phyloP scores from a whole-genome alignment of 2,329 filamentous ascomycete genomes.

The Macrophomina tecta region DNA sequence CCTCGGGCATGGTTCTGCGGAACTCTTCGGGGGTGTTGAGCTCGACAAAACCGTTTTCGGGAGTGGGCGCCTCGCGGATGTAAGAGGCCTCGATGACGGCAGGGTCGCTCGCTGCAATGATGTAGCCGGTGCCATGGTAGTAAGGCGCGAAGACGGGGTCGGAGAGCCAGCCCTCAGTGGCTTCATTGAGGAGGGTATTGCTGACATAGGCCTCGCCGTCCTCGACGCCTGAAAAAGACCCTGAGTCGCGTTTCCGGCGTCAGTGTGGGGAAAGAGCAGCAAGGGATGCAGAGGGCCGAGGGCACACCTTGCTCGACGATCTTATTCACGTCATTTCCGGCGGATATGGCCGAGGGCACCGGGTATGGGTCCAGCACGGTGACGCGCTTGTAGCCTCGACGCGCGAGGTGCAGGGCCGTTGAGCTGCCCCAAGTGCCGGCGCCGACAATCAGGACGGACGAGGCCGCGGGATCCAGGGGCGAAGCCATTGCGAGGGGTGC shows the following conservation, averaged over 20 bases:
- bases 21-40: slow-evolving; percentile 56
- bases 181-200: slow-evolving; percentile 28
- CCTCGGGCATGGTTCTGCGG: slow-evolving; percentile 57
- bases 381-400: slow-evolving; percentile 56
- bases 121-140: slow-evolving; percentile 56
- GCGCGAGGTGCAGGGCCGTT: slow-evolving; percentile 59
- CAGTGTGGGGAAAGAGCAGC: background rate
- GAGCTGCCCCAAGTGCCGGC: slow-evolving; percentile 60
- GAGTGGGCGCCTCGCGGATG: slow-evolving; percentile 41
- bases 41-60: slow-evolving; percentile 33
- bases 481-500: slow-evolving; percentile 10
- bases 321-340: slow-evolving; percentile 60
- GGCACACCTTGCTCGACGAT: slow-evolving; percentile 52
- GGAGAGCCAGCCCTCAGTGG: slow-evolving; percentile 50
- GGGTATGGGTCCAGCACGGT: slow-evolving; percentile 56
- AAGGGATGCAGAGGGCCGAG: background rate
- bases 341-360: slow-evolving; percentile 55
- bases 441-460: slow-evolving; percentile 52
- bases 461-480: background rate
- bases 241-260: background rate
- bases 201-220: slow-evolving; percentile 20
- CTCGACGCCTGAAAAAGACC: slow-evolving; percentile 17
- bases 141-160: slow-evolving; percentile 52
- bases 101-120: slow-evolving; percentile 52
- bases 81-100: slow-evolving; percentile 47